A percentile compares a stretch with the other conserved stretches of the same genome.
Conservation (phyloP, 805 yeast genomes). For the Candida xiaguanensis region DNA sequence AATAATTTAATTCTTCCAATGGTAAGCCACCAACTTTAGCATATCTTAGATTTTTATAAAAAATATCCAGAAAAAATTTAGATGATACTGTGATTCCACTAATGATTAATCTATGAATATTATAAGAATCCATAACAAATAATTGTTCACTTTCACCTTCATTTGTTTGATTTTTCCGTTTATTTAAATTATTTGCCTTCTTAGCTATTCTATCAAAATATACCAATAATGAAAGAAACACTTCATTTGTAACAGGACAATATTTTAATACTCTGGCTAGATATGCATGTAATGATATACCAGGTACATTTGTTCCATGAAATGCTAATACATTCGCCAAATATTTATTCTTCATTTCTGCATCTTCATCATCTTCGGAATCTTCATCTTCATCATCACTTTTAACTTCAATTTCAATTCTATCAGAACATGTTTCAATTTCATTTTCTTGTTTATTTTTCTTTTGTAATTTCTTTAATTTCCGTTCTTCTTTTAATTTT, state of each 20-base stretch:
- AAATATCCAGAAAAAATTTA: constrained; percentile 90
- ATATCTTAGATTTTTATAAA: constrained; percentile 89
- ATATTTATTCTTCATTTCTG: constrained; percentile 47
- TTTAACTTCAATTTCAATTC: constrained; percentile 9
- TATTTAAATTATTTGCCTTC: constrained; percentile 56
- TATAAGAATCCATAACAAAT: constrained; percentile 94
- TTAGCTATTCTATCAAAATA: constrained; percentile 93
- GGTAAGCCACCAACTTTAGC: constrained; percentile 97
- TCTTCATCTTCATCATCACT: constrained; percentile 9
- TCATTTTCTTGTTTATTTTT: constrained; percentile 5
- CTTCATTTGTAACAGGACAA: constrained; percentile 98
- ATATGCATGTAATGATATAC: constrained; percentile 88
- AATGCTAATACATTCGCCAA: constrained; percentile 78
- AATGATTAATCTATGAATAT: constrained; percentile 89
- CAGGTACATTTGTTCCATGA: constrained; percentile 95
- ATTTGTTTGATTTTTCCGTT: constrained; percentile 14
- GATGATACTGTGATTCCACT: constrained; percentile 95
- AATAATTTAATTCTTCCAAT: constrained; percentile 83
- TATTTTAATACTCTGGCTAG: constrained; percentile 87
- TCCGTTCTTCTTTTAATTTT: constrained; percentile 30
- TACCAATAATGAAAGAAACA: constrained; percentile 81
- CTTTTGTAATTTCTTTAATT: constrained; percentile 23
- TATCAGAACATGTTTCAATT: neutral
- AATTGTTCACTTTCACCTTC: constrained; percentile 45
- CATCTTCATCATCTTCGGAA: constrained; percentile 32